Conservation (phyloP, 1,284 basidiomycete genomes). For the Cryptococcus neoformans region DNA sequence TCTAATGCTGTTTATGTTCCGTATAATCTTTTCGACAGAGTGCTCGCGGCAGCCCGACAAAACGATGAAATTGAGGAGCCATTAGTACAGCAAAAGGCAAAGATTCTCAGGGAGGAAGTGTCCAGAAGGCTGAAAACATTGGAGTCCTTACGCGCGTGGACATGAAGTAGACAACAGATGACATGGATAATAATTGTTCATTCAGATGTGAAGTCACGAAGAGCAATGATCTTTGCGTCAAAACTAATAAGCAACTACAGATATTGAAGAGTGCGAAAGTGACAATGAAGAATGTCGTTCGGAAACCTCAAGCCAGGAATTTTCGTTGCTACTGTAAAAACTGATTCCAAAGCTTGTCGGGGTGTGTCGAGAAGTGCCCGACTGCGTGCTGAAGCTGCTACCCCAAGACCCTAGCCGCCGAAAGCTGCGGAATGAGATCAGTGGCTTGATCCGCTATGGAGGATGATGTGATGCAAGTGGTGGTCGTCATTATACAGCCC, state of each 20-base stretch:
- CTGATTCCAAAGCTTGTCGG: neutral
- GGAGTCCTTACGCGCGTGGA: neutral
- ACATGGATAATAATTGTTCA: neutral
- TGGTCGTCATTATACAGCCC: no score
- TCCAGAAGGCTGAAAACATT: constrained; percentile 15
- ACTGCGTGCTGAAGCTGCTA: no score
- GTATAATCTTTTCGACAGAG: constrained; percentile 81
- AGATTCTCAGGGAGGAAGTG: constrained; percentile 26
- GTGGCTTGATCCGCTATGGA: neutral
- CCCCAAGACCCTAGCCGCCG: neutral
- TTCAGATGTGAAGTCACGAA: no score
- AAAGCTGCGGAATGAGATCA: neutral
- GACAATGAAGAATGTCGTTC: constrained; percentile 30
- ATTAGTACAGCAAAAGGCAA: constrained; percentile 28
- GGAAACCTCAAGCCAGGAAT: constrained; percentile 14
- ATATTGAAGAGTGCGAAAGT: constrained; percentile 6
- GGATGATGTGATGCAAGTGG: neutral
- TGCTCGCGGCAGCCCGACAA: constrained; percentile 64
- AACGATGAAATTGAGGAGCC: constrained; percentile 52
- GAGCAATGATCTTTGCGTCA: no score
- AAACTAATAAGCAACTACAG: no score
- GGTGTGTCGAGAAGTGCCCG: neutral
- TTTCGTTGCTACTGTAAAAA: neutral
- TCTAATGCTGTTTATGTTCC: constrained; percentile 71
- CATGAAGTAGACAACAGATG: neutral